phyloP scores from a whole-genome alignment of 73 alveolate species.

The Paramecium caudatum region DNA sequence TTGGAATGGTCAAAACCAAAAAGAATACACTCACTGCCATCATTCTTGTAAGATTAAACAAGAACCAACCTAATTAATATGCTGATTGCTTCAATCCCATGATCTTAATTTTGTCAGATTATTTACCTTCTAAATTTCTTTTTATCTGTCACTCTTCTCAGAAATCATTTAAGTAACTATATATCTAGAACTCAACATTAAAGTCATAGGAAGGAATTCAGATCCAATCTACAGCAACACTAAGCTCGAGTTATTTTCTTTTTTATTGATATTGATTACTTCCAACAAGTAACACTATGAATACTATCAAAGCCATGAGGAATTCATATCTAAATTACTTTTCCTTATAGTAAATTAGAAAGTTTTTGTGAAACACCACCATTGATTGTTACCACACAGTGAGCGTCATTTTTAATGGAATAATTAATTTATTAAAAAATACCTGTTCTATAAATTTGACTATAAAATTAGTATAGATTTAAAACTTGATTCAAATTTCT shows the following conservation, averaged over 20 bases:
- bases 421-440: not conserved
- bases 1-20: not conserved
- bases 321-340: not conserved
- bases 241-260: not conserved
- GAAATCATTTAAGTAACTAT: slow-evolving; percentile 50
- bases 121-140: slow-evolving; percentile 56
- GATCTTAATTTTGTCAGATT: not conserved
- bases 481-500: too few relatives aligned
- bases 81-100: slow-evolving; percentile 62
- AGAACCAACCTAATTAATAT: slow-evolving; percentile 43
- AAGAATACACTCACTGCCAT: not conserved
- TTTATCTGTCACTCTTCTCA: slow-evolving; percentile 63
- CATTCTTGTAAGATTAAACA: slow-evolving; percentile 13
- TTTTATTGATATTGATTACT: not conserved
- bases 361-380: slow-evolving; percentile 5
- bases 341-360: not conserved
- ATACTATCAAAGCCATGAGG: slow-evolving; percentile 5
- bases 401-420: slow-evolving; percentile 10
- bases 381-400: not conserved
- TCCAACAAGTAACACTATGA: not conserved
- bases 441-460: slow-evolving; percentile 18
- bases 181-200: not conserved
- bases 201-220: slow-evolving; percentile 52
- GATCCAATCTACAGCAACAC: slow-evolving; percentile 2
- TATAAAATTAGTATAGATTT: too few relatives aligned